phyloP scores from a whole-genome alignment of 352 stramenopile genomes.

The Thraustochytrium striatum region DNA sequence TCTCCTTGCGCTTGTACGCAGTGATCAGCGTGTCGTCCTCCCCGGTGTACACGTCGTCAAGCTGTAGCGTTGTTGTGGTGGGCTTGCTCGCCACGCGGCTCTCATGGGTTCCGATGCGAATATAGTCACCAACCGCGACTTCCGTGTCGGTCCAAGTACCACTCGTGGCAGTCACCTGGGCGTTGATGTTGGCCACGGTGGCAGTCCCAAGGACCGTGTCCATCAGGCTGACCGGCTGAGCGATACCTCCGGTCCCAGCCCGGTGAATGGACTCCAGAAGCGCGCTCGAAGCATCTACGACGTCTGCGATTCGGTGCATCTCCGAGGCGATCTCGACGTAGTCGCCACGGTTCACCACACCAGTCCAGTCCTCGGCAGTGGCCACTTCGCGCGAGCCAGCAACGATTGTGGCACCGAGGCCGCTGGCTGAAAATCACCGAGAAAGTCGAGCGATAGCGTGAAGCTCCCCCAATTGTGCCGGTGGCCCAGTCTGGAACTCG shows the following conservation, averaged over 20 bases:
- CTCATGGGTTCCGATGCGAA: constrained; percentile 54
- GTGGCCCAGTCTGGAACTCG: constrained; percentile 2
- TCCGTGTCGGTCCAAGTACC: constrained; percentile 50
- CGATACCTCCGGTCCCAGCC: background rate
- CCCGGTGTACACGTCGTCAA: constrained; percentile 56
- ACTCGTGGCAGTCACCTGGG: constrained; percentile 45
- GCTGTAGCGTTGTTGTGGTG: constrained; percentile 43
- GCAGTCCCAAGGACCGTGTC: constrained; percentile 2
- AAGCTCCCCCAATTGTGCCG: constrained; percentile 48
- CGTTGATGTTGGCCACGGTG: background rate
- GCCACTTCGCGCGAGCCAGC: constrained; percentile 53
- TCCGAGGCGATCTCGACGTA: constrained; percentile 63
- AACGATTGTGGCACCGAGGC: background rate
- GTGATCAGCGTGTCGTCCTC: background rate
- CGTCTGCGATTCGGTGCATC: constrained; percentile 62
- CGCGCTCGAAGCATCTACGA: constrained; percentile 54
- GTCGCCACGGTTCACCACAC: constrained; percentile 63
- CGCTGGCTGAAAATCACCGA: constrained; percentile 46
- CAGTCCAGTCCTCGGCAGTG: constrained; percentile 68
- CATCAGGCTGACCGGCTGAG: background rate
- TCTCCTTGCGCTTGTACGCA: constrained; percentile 50
- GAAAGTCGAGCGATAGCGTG: constrained; percentile 50
- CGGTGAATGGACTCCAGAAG: constrained; percentile 3
- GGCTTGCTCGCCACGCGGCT: constrained; percentile 35
- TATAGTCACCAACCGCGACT: constrained; percentile 32